phyloP scores from a whole-genome alignment of 139 green algal genomes.

The Closterium sp. region DNA sequence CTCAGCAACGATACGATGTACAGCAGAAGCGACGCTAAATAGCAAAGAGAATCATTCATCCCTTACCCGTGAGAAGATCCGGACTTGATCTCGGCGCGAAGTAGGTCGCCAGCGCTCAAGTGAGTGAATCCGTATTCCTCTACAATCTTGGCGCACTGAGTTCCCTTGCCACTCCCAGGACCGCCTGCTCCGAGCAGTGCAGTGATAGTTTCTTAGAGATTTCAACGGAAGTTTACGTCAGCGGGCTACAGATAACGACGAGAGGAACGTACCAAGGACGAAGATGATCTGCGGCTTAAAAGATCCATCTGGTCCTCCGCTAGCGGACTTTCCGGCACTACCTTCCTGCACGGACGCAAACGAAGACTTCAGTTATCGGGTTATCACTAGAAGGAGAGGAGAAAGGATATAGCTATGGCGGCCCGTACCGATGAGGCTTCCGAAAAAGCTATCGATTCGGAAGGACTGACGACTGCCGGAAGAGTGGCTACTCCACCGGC shows the following conservation, averaged over 20 bases:
- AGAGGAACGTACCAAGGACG: background rate
- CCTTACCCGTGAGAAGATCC: conserved; percentile 72
- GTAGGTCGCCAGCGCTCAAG: conserved; percentile 87
- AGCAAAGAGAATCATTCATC: background rate
- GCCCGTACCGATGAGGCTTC: background rate
- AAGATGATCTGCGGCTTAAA: background rate
- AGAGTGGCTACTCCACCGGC: background rate
- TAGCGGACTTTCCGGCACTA: background rate
- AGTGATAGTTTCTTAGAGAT: background rate
- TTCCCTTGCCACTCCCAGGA: conserved; percentile 86
- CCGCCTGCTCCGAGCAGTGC: conserved; percentile 60
- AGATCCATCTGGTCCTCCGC: background rate
- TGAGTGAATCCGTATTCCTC: conserved; percentile 80
- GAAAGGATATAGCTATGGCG: background rate
- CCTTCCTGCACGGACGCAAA: background rate
- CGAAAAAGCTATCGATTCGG: background rate
- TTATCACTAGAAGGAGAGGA: background rate
- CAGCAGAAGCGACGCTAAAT: background rate
- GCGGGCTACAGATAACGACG: background rate
- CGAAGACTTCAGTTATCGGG: background rate
- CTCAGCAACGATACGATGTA: background rate
- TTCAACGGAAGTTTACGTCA: background rate
- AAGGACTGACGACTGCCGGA: background rate
- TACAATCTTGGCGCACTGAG: conserved; percentile 80
- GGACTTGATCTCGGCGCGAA: conserved; percentile 85